Evolutionary conservation across 73 alveolate species (phyloP).

Genomic region (Paramecium caudatum): DNA sequence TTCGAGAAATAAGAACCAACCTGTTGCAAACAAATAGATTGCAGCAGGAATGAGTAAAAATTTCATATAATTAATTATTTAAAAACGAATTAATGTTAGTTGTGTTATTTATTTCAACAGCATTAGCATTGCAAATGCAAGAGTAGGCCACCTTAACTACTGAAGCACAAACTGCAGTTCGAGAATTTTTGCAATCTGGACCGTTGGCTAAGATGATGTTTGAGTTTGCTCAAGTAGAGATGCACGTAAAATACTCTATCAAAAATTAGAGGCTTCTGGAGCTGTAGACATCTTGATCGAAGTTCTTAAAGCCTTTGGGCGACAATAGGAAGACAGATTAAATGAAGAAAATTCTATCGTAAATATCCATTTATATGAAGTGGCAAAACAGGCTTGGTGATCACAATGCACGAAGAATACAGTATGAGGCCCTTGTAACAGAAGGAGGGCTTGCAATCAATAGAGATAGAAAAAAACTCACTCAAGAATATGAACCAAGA

Average conservation of each 20-base stretch:
- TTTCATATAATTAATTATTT: slow-evolving; percentile 6
- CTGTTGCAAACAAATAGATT: not conserved
- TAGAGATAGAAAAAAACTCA: slow-evolving; percentile 51
- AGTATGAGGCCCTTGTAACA: slow-evolving; percentile 36
- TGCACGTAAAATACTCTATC: slow-evolving; percentile 56
- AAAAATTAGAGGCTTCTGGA: slow-evolving; percentile 68
- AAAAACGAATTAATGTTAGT: slow-evolving; percentile 45
- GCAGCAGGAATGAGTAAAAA: slow-evolving; percentile 23
- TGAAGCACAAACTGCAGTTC: slow-evolving; percentile 25
- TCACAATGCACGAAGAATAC: slow-evolving; percentile 63
- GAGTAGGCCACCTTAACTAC: not conserved
- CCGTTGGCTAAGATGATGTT: slow-evolving; percentile 67
- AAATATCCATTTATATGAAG: not conserved
- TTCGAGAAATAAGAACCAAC: slow-evolving; percentile 27
- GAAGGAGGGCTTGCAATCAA: slow-evolving; percentile 58
- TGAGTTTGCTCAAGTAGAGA: slow-evolving; percentile 64
- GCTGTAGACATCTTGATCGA: slow-evolving; percentile 67
- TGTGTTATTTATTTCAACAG: slow-evolving; percentile 39
- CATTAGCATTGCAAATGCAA: slow-evolving; percentile 20
- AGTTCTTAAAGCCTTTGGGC: slow-evolving; percentile 64
- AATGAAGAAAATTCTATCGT: slow-evolving; percentile 50
- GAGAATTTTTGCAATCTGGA: slow-evolving; percentile 18
- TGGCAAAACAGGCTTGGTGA: slow-evolving; percentile 61
- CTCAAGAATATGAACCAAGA: slow-evolving; percentile 56
- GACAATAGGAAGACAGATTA: slow-evolving; percentile 57